Evolutionary conservation across 2,329 filamentous ascomycete species (phyloP), one percentile per base, ranked within the genome.

Genomic region (Penicillium sp.): DNA sequence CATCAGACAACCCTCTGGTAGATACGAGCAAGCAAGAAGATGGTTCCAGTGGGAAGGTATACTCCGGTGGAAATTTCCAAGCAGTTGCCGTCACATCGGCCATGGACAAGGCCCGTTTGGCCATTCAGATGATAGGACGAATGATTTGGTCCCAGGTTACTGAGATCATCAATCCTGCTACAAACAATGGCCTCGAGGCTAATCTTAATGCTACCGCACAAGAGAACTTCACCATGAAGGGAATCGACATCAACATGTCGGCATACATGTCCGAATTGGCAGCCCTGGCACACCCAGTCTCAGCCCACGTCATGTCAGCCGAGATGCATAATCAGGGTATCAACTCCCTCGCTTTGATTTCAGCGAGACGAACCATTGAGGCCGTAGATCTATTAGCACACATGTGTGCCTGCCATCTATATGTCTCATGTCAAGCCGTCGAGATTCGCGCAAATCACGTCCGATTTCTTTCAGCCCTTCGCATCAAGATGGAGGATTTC

Each of bases 61-160:
- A 84, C 56, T 82, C 85, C 49, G 85, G 86, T 2, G 85, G 84
- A 25, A 89, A 89, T 65, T 89, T 89, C 68, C 86, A 89, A 68
- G 87, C 85, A 1, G 75, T 75, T 7, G 75, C 80, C 1, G 73
- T 89, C 28, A 88, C 86, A 0, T 84, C 84, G 0, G 84, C 85
- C 1, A 84, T 84, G 77, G 86, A 88, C 59, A 88, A 87, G 70
- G 74, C 75, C 0, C 77, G 81, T 5, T 69, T 72, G 5, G 75
- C 73, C 0, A 62, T 82, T 36, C 81, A 85, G 61, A 79, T 78
- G 65, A 68, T 87, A 3, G 84, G 86, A 2, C 81, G 82, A n/a
- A 80, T 89, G 69, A 69, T 89, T 17, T 89, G 85, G 65, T 76
- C 80, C 0, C 86, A 89, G 66, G 78, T 78, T 53, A 79, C 80